A percentile compares a stretch with the other conserved stretches of the same genome.
Conservation (phyloP, 2,329 filamentous ascomycete genomes). For the Aspergillus brunneoviolaceus region DNA sequence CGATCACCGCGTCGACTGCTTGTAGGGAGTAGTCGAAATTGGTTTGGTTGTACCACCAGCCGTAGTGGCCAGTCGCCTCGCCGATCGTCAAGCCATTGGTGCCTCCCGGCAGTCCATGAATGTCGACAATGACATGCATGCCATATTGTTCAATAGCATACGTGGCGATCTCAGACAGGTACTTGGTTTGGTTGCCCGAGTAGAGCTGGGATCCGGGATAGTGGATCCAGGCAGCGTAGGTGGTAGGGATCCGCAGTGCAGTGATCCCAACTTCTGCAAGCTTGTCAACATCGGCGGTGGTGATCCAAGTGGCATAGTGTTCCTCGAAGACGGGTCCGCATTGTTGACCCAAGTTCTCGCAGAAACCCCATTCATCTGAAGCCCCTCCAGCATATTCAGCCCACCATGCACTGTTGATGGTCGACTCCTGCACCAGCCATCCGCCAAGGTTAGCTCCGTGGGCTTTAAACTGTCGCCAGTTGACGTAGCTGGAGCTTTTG, state of each 20-base stretch:
- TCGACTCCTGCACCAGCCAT: constrained; percentile 25
- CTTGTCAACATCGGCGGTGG: constrained; percentile 8
- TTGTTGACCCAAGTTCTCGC: constrained; percentile 8
- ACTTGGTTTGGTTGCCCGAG: constrained; percentile 19
- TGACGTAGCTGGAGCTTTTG: background rate
- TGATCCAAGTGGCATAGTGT: constrained; percentile 17
- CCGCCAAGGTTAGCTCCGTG: constrained; percentile 20
- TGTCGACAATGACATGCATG: constrained; percentile 26
- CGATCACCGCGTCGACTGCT: constrained; percentile 20
- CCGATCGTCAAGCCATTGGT: constrained; percentile 24
- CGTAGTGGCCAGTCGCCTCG: constrained; percentile 21
- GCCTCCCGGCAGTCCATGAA: constrained; percentile 26
- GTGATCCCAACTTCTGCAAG: background rate
- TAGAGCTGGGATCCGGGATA: constrained; percentile 25
- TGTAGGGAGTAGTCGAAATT: constrained; percentile 20
- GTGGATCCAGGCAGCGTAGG: constrained; percentile 17
- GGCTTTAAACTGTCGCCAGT: constrained; percentile 9
- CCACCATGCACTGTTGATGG: constrained; percentile 25
- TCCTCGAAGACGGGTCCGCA: constrained; percentile 10
- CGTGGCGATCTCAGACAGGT: constrained; percentile 21
- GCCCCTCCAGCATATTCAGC: constrained; percentile 17
- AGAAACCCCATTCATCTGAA: constrained; percentile 25
- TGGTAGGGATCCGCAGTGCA: constrained; percentile 12
- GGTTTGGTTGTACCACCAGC: constrained; percentile 24
- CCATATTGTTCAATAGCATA: constrained; percentile 22